These are phyloP conservation scores for Curvularia sp. DNA, from an alignment of 2,329 filamentous ascomycete species.

Conservation along the genomic window DNA sequence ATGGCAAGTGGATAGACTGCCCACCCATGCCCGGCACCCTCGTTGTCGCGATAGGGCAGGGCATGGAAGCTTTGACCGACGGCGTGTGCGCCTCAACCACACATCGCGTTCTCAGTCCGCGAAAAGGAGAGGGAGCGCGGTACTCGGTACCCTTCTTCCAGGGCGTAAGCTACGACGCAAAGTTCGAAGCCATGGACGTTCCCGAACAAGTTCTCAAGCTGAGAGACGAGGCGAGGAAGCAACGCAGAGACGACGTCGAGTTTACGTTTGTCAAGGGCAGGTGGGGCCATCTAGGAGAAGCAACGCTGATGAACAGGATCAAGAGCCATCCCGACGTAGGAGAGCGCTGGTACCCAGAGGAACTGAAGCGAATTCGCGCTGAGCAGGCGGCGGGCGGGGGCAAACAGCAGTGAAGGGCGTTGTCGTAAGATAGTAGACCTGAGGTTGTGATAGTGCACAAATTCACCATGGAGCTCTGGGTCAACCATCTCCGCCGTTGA, in stretches of 20 bases:
- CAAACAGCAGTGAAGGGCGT: conserved; percentile 14
- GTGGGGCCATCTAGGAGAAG: conserved; percentile 75
- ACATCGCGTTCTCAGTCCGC: conserved; percentile 80
- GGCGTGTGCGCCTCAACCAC: conserved; percentile 84
- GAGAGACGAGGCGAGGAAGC: conserved; percentile 66
- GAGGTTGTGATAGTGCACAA: conserved; percentile 3
- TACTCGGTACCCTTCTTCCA: conserved; percentile 90
- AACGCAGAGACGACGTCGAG: conserved; percentile 74
- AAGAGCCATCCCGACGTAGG: conserved; percentile 90
- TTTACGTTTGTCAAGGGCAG: conserved; percentile 80
- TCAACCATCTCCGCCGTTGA: conserved; percentile 11
- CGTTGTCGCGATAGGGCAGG: conserved; percentile 87
- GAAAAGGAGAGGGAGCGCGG: conserved; percentile 72
- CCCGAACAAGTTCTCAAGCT: conserved; percentile 70
- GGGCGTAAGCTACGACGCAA: conserved; percentile 79
- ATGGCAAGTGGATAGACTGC: conserved; percentile 82
- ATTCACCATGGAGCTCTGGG: conserved; percentile 9
- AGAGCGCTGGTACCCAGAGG: conserved; percentile 69
- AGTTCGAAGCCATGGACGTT: conserved; percentile 78
- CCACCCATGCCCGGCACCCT: conserved; percentile 77
- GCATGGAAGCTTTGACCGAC: conserved; percentile 81
- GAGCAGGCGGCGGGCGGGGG: conserved; percentile 49
- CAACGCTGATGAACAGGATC: conserved; percentile 81
- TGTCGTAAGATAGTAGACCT: not conserved
- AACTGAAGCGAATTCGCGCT: conserved; percentile 53